These are phyloP conservation scores for Thielaviopsis musarum DNA, from an alignment of 2,329 filamentous ascomycete genomes.

Conservation along the genomic window DNA sequence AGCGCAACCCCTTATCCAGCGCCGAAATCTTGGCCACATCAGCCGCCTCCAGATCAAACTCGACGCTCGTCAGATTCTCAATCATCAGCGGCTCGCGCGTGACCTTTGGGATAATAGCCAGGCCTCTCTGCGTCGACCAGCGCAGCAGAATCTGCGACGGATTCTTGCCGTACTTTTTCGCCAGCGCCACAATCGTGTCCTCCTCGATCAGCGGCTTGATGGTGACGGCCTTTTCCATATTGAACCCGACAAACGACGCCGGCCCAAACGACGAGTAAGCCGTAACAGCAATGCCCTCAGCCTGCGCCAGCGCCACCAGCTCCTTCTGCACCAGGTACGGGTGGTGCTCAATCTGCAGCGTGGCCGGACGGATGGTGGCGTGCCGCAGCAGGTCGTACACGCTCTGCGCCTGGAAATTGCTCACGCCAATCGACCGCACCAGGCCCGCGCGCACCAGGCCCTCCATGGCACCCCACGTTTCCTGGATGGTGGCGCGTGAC, in stretches of 20 bases:
- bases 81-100: constrained; percentile 34
- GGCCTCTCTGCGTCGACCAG: constrained; percentile 70
- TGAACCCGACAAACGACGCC: constrained; percentile 44
- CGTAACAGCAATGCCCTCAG: constrained; percentile 56
- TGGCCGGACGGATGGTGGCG: constrained; percentile 55
- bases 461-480: constrained; percentile 76
- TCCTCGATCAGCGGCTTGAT: constrained; percentile 57
- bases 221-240: constrained; percentile 35
- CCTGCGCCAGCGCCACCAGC: constrained; percentile 52
- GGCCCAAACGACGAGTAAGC: constrained; percentile 77
- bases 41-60: constrained; percentile 46
- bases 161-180: constrained; percentile 53
- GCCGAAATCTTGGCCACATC: constrained; percentile 51
- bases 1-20: constrained; percentile 50
- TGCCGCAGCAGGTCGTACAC: constrained; percentile 68
- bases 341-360: constrained; percentile 81
- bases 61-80: constrained; percentile 50
- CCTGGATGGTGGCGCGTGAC: constrained; percentile 52
- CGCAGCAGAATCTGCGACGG: constrained; percentile 72
- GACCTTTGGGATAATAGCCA: constrained; percentile 72
- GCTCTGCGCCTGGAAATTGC: constrained; percentile 66
- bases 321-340: constrained; percentile 66
- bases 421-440: constrained; percentile 58
- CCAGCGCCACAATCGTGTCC: constrained; percentile 44
- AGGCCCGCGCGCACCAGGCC: constrained; percentile 50